Base-by-base conservation (phyloP, 371 early-diverging fungal species). In the Choanephora cucurbitarum region DNA sequence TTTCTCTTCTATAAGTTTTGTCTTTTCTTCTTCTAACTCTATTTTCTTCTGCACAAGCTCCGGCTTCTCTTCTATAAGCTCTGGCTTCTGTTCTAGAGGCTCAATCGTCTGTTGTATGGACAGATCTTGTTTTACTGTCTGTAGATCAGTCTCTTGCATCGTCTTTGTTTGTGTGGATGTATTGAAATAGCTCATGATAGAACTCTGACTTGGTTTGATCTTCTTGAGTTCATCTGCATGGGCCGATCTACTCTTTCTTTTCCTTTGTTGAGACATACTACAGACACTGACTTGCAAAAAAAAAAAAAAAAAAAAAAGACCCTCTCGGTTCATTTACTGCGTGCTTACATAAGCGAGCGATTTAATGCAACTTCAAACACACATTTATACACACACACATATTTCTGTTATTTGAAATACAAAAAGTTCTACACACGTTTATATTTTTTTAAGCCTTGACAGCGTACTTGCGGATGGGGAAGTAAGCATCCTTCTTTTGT, bases 381-480 rank as follows among this genome's bases (percentile, higher is more conserved):
- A n/a, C n/a, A n/a, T n/a, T n/a, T n/a, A n/a, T n/a, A n/a, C n/a
- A n/a, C n/a, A n/a, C n/a, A n/a, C n/a, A n/a, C n/a, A n/a, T n/a
- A n/a, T n/a, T n/a, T n/a, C n/a, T n/a, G n/a, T n/a, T n/a, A n/a
- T n/a, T n/a, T n/a, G n/a, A n/a, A n/a, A n/a, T n/a, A n/a, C n/a
- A n/a, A n/a, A n/a, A n/a, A n/a, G n/a, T n/a, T n/a, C n/a, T n/a
- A n/a, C n/a, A n/a, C n/a, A n/a, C n/a, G n/a, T n/a, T n/a, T n/a
- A n/a, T n/a, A n/a, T n/a, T 13, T 37, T 66, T 66, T 86, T 90
- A 92, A 53, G 92, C 92, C 84, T 90, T 91, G 77, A 92, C 77
- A 65, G 92, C 92, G 72, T 79, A 92, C 80, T 86, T 83, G 77
- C 96, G 91, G 55, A 76, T 82, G 66, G 93, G 89, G 86, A 93